phyloP scores from a whole-genome alignment of 805 yeast genomes.

The Candida krabiensis region DNA sequence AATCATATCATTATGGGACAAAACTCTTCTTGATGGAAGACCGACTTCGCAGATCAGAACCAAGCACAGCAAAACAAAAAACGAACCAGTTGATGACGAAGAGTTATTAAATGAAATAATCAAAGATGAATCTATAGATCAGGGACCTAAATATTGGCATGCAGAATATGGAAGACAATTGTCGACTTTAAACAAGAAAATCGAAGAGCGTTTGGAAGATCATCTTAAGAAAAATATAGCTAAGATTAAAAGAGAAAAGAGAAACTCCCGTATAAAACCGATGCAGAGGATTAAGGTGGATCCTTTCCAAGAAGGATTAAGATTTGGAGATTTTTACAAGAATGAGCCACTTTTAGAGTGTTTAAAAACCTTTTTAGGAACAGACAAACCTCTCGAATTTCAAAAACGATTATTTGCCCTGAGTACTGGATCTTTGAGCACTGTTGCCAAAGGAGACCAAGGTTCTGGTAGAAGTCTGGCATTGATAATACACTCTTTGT shows the following conservation, averaged over 20 bases:
- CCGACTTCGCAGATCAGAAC: too few species aligned
- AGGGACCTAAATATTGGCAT: conserved; percentile 24
- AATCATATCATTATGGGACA: too few species aligned
- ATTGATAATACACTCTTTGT: conserved; percentile 27
- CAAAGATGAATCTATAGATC: conserved; percentile 4
- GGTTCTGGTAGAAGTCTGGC: conserved; percentile 34
- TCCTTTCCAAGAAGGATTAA: conserved; percentile 12
- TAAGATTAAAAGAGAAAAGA: conserved; percentile 27
- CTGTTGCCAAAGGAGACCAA: conserved; percentile 31
- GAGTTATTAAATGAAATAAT: conserved; percentile 11
- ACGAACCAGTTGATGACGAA: too few species aligned
- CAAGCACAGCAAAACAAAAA: too few species aligned
- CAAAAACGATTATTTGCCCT: conserved; percentile 31
- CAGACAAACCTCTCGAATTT: conserved; percentile 26
- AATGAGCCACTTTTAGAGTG: conserved; percentile 16
- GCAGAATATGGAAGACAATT: conserved; percentile 18
- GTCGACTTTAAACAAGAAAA: conserved; percentile 17
- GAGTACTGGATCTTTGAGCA: conserved; percentile 26
- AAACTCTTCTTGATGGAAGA: too few species aligned
- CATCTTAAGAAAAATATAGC: conserved; percentile 23
- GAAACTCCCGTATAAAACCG: conserved; percentile 15
- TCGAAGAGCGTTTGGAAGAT: conserved; percentile 20
- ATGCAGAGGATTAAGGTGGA: conserved; percentile 25
- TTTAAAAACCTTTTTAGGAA: conserved; percentile 15
- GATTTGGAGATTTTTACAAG: conserved; percentile 21